phyloP scores from a whole-genome alignment of 208 protist genomes.

The Balamuthia mandrillaris region DNA sequence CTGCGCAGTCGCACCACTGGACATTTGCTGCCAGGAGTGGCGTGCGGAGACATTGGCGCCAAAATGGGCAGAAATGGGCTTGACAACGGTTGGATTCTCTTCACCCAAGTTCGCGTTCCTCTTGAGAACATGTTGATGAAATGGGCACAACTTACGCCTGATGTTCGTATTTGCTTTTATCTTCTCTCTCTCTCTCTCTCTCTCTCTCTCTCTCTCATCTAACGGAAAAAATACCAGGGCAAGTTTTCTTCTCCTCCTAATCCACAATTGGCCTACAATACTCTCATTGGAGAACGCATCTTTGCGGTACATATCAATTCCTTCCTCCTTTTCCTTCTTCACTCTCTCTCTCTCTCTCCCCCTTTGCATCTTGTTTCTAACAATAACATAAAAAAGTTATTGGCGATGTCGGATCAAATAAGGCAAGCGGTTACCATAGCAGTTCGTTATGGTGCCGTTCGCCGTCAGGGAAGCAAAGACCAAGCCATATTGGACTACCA shows the following conservation, averaged over 20 bases:
- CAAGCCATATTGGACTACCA: slow-evolving; percentile 30
- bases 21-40: slow-evolving; percentile 36
- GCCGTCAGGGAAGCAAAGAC: slow-evolving; percentile 32
- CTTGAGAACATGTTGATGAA: slow-evolving; percentile 43
- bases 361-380: too few species aligned
- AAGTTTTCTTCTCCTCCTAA: neutral
- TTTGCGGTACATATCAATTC: neutral
- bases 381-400: too few species aligned
- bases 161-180: neutral
- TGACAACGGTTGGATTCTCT: slow-evolving; percentile 63
- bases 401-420: neutral
- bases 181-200: neutral
- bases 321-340: too few species aligned
- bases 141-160: slow-evolving; percentile 17
- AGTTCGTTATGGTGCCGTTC: slow-evolving; percentile 45
- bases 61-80: slow-evolving; percentile 57
- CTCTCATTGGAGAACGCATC: neutral
- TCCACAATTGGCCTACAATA: neutral
- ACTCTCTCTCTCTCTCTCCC: too few species aligned
- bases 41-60: slow-evolving; percentile 51
- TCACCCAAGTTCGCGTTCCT: slow-evolving; percentile 55
- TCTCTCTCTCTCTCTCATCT: too few species aligned
- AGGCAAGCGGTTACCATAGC: slow-evolving; percentile 42
- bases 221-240: neutral
- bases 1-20: slow-evolving; percentile 39